Evolutionary conservation across 73 alveolate species (phyloP).

Genomic region (Uronychia binucleata): DNA sequence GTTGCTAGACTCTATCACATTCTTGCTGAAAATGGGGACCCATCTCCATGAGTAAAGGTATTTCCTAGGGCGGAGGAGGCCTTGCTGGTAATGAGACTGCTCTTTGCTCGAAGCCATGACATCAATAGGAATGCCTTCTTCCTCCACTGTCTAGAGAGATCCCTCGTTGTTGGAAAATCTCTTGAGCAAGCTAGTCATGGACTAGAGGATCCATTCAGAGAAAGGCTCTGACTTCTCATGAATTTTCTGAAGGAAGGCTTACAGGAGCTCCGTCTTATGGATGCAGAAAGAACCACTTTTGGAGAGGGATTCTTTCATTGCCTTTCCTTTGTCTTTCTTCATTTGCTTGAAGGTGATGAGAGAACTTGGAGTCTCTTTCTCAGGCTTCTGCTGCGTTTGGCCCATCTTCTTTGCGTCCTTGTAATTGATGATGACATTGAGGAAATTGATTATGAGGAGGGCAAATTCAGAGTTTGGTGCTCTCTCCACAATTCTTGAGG

Average conservation of each 20-base stretch:
- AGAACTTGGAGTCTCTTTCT: background rate
- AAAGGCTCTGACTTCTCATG: background rate
- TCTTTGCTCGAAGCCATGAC: background rate
- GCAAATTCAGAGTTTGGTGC: background rate
- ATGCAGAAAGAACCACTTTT: background rate
- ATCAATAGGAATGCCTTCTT: constrained; percentile 19
- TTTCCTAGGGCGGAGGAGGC: background rate
- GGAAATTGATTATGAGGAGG: background rate
- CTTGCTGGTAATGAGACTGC: background rate
- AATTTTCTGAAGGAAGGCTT: background rate
- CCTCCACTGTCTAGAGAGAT: background rate
- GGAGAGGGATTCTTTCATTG: too few species aligned
- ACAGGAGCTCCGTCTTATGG: background rate
- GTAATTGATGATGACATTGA: background rate
- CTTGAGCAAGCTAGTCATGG: background rate
- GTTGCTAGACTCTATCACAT: background rate
- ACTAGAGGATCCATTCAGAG: background rate
- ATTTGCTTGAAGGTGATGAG: background rate
- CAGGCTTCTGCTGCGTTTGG: background rate
- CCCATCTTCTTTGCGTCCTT: background rate
- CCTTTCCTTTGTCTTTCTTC: background rate
- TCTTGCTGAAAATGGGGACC: constrained; percentile 31
- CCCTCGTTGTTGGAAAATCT: background rate
- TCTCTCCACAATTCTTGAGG: background rate
- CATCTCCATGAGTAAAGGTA: constrained; percentile 29